Evolutionary conservation across 1,284 basidiomycete species (phyloP).

Genomic region (Tilletia setariae): DNA sequence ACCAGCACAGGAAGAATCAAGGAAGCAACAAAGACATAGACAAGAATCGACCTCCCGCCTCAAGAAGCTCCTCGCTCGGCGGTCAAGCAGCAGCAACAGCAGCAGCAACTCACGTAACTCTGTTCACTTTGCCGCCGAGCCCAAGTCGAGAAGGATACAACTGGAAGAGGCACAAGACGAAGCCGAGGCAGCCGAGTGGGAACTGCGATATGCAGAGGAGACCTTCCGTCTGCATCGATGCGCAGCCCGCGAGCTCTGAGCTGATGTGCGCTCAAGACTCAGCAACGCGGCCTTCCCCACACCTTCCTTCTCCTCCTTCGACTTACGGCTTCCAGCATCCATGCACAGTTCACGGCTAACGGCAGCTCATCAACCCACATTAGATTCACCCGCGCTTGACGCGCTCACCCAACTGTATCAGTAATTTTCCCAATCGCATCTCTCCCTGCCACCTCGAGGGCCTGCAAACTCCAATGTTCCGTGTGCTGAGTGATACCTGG

Average conservation of each 20-base stretch:
- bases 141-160: neutral
- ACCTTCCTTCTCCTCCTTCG: no score
- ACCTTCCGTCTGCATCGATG: neutral
- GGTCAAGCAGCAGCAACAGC: neutral
- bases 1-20: neutral
- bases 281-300: neutral
- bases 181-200: neutral
- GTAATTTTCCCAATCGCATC: neutral
- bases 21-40: no score
- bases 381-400: no score
- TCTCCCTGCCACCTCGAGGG: no score
- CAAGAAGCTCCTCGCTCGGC: constrained; percentile 1
- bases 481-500: no score
- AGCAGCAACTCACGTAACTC: neutral
- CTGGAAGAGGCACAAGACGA: neutral
- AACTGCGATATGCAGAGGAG: neutral
- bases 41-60: neutral
- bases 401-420: neutral
- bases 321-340: no score
- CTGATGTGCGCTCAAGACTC: neutral
- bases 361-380: no score
- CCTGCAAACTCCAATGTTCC: no score
- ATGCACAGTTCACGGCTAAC: no score
- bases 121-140: constrained; percentile 5
- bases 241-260: neutral